Evolutionary conservation across 2,329 filamentous ascomycete genomes (phyloP), one percentile per base, ranked within the genome.

Genomic region (Sclerotinia subarctica): DNA sequence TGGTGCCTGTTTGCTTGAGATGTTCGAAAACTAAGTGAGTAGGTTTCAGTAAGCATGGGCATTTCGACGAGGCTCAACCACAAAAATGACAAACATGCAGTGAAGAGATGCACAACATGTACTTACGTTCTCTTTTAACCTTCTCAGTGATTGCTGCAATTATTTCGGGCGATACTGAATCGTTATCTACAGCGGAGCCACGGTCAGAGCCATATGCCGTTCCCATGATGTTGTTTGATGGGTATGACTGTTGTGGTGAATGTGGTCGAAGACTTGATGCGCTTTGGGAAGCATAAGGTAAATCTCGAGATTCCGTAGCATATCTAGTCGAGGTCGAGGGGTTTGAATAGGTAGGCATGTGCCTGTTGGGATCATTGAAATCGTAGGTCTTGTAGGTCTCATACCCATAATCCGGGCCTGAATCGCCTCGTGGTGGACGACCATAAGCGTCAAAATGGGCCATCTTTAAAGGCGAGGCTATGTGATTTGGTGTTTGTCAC

Each of bases 121-220:
- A 59, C 81, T 78, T 52, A 78, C 79, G 73, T 84, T 86, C 72
- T 75, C 86, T 85, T 59, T 87, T 84, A 35, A 87, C 83, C 67
- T 80, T 84, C 66, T 83, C 82, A 2, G 85, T 88, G 72, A 89
- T 86, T 70, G 87, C 84, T 59, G 85, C 83, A 63, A 90, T 82
- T 29, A 90, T 79, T 10, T 87, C 84, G 2, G 86, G 86, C 64
- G 87, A 84, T 17, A 90, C 78, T 51, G 82, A 81, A 68, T 80
- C 80, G 11, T 68, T 65, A 24, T 49, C 63, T 35, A 69, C 26
- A 26, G 71, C 56, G 15, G 72, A 70, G 44, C 59, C 32, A 24
- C 67, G 70, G 42, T 71, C 70, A 32, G 70, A 52, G 38, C 68
- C 69, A 53, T 73, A 63, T 44, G 69, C 49, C 69, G 74, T 72